These are phyloP conservation scores for Evernia prunastri DNA, from an alignment of 495 filamentous ascomycete species.

Conservation along the genomic window DNA sequence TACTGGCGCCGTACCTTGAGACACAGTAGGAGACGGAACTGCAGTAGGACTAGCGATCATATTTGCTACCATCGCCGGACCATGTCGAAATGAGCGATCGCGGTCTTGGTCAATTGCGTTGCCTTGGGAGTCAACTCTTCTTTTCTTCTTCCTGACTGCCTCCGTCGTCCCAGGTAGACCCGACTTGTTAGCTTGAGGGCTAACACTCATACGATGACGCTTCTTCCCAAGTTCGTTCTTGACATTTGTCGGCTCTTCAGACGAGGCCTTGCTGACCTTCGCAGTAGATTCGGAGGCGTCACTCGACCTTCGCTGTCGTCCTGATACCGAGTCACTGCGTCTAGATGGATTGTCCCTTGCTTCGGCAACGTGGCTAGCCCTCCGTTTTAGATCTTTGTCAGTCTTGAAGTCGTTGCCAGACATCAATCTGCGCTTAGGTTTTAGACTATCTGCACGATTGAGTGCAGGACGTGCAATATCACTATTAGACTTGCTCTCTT, in stretches of 20 bases:
- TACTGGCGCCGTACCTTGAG: conserved; percentile 27
- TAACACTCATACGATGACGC: conserved; percentile 59
- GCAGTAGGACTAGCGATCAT: conserved; percentile 28
- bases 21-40: conserved; percentile 28
- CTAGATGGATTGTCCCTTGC: conserved; percentile 27
- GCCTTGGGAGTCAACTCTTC: conserved; percentile 35
- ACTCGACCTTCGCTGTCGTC: conserved; percentile 17
- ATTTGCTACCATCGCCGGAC: conserved; percentile 36
- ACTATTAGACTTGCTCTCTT: conserved; percentile 42
- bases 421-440: conserved; percentile 54
- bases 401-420: conserved; percentile 53
- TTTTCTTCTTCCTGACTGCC: conserved; percentile 45
- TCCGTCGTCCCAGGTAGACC: conserved; percentile 41
- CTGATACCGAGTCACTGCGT: conserved; percentile 36
- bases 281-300: conserved; percentile 12
- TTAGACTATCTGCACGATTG: conserved; percentile 44
- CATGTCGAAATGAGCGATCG: conserved; percentile 15
- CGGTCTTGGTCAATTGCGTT: conserved; percentile 22
- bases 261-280: conserved; percentile 13
- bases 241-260: conserved; percentile 14
- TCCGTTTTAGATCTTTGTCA: conserved; percentile 43
- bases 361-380: conserved; percentile 27
- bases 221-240: conserved; percentile 48
- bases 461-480: conserved; percentile 39
- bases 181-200: conserved; percentile 54